Base-by-base conservation (phyloP, 306 rosid species). In the Ormosia emarginata region DNA sequence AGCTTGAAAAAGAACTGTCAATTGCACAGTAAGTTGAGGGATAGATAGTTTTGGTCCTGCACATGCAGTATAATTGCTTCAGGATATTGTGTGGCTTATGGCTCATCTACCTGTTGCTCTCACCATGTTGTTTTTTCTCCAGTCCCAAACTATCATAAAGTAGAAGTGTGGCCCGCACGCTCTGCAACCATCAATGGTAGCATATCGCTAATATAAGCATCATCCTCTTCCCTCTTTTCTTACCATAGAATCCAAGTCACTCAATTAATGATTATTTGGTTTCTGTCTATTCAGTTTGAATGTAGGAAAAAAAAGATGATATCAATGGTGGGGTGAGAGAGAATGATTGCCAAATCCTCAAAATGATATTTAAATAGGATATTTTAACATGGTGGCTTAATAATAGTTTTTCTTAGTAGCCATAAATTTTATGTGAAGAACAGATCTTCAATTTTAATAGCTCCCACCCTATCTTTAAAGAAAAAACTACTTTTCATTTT, bases 331-430 rank as follows among this genome's bases (percentile, higher is more conserved):
- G 84, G 87, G 87, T 80, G 86, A 61, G 71, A 82, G 74, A 30
- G 81, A 80, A 92, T 92, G 82, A 92, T 88, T 75, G 80, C 81
- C 62, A 80, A 85, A 89, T 90, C 90, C 88, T 44, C 41, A 36
- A 80, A 82, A 82, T 29, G 75, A 83, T 84, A 66, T 82, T 82
- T 58, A 85, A 41, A 83, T 85, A 84, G 79, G 70, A 86, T 83
- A 82, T 83, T 82, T 78, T 30, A 37, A 53, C 10, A 40, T 63
- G 67, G 84, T 53, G 72, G 71, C 79, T 82, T 77, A 36, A 44
- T 46, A 43, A 34, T 86, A 57, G 13, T 74, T 74, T 37, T 58
- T 8, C 40, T 9, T 53, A 59, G 53, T 18, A 83, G 34, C 69
- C 63, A 13, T 46, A 32, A 32, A n/a, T 62, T 83, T 71, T 52